phyloP scores from a whole-genome alignment of 2,329 filamentous ascomycete genomes.

The Alternaria triticina region DNA sequence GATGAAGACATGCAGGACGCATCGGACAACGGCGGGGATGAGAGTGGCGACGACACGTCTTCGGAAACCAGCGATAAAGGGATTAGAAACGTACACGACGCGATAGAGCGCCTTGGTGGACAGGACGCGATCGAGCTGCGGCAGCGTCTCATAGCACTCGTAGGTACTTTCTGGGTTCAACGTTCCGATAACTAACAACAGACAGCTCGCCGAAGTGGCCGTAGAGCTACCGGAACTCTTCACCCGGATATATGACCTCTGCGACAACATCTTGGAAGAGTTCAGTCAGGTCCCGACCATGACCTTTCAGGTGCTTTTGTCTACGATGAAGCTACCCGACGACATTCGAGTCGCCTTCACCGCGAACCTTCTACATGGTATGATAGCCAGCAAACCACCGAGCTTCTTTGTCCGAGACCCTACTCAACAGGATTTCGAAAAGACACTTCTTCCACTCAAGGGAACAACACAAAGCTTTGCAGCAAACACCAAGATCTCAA shows the following conservation, averaged over 20 bases:
- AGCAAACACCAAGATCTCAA: constrained; percentile 43
- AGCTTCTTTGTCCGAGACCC: constrained; percentile 34
- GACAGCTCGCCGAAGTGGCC: constrained; percentile 48
- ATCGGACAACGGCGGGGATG: constrained; percentile 8
- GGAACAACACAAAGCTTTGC: constrained; percentile 36
- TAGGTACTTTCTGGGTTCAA: constrained; percentile 36
- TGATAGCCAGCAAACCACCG: constrained; percentile 32
- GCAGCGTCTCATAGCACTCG: constrained; percentile 67
- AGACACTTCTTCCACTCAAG: constrained; percentile 30
- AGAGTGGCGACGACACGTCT: constrained; percentile 9
- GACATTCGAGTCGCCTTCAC: constrained; percentile 57
- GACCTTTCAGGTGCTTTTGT: constrained; percentile 64
- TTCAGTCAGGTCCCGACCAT: constrained; percentile 65
- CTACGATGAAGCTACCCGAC: constrained; percentile 53
- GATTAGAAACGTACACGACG: constrained; percentile 20
- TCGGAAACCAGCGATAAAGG: neutral
- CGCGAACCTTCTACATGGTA: constrained; percentile 38
- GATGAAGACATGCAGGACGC: constrained; percentile 42
- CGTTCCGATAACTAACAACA: constrained; percentile 17
- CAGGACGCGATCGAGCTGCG: constrained; percentile 66
- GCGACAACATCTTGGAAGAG: constrained; percentile 63
- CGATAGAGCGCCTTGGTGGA: constrained; percentile 43
- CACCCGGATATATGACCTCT: constrained; percentile 62
- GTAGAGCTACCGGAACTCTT: constrained; percentile 52
- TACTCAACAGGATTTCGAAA: constrained; percentile 37